Evolutionary conservation across 2,329 filamentous ascomycete species (phyloP), one percentile per base, ranked within the genome.

Genomic region (Xylaria sp.): DNA sequence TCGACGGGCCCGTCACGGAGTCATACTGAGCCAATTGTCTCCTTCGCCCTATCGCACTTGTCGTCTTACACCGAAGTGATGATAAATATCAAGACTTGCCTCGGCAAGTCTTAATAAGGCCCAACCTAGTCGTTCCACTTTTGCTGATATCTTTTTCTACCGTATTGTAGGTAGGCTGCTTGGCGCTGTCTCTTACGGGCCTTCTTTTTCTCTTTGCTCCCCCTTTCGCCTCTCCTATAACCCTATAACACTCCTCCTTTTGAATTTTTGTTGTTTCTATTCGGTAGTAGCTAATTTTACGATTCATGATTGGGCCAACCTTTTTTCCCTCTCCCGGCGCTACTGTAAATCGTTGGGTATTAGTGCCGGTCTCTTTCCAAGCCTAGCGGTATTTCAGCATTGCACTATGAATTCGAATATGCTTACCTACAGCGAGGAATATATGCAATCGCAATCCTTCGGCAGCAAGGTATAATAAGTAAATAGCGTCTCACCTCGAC

Each of bases 1-100:
- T 56, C 32, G 55, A 39, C 32, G 14, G 32, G n/a, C 14, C 39
- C 39, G 39, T 42, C 39, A 42, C 14, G 14, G 39, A 42, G 12
- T 17, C 39, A 42, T 17, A 19, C 9, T 2, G 50, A 50, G 30
- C 21, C 51, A 30, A 39, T 47, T 24, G 8, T 39, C 14, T 11
- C n/a, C 54, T 64, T 64, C 65, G 65, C 63, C 42, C 48, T 53
- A 47, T 62, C 60, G 51, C 60, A 24, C 32, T 55, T 60, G 6
- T 17, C 56, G 34, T 45, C n/a, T 19, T 51, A 34, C 58, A 45
- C 56, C 62, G 61, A 65, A n/a, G 36, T 24, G 51, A 51, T 27
- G 32, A 61, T 42, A 56, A 36, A 32, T 7, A 30, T 5, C 7
- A 36, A 36, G 19, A 55, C 21, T 24, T 68, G 45, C 61, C 61